Base-by-base conservation (phyloP, 371 early-diverging fungal genomes). In the Choanephora cucurbitarum region DNA sequence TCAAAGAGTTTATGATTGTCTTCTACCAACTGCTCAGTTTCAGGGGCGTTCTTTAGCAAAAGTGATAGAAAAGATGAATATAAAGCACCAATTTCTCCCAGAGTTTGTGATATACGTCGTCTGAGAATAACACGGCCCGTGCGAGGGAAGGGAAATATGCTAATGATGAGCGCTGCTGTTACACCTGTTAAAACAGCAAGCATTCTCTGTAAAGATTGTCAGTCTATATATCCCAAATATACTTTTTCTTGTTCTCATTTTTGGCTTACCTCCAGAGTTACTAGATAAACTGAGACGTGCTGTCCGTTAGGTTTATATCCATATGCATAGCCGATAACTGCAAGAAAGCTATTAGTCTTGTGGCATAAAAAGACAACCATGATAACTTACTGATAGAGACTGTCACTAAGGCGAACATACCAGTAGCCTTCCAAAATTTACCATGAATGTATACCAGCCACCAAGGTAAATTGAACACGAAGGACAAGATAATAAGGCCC, bases 81-180 rank as follows among this genome's bases (percentile, higher is more conserved):
- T 6, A 78, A 49, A 4, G 71, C 59, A 11, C 69, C 71, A 13
- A 70, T 40, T 32, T 75, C 75, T 32, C 70, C 59, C 2, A 78
- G 42, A 0, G 73, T 75, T 8, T 51, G 44, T 3, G 78, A 60
- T 5, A 75, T 69, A 18, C 75, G 73, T 54, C 69, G 71, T 10
- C 78, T 66, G n/a, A 78, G 56, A 21, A 72, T 66, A 1, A 78
- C 78, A 22, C 78, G 63, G 5, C 73, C 73, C 17, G 75, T 78
- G 4, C 60, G 54, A 10, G 78, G 69, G 49, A 55, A 70, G 3
- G 78, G 78, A 34, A 78, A 66, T 0, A 75, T 49, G 7, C 67
- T 70, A 22, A 78, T 55, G 19, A 78, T 44, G 13, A 72, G 39
- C 10, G 78, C 78, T 14, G 62, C 69, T 15, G 70, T 17, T 0